Conservation (phyloP, 2,329 filamentous ascomycete genomes). For the Pseudogymnoascus sp. region DNA sequence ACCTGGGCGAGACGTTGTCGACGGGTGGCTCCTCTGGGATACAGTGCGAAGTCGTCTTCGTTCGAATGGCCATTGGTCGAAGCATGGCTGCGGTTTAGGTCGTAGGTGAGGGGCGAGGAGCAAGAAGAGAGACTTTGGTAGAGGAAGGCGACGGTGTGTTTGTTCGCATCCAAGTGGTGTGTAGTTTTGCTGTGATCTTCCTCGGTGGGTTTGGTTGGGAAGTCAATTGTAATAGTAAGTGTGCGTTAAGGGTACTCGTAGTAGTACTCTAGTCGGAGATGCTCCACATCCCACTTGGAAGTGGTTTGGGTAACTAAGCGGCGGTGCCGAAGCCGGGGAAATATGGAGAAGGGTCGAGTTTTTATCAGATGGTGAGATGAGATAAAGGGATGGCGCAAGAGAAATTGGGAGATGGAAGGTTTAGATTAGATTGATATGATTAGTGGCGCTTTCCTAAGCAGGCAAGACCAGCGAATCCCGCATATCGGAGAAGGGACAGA, state of each 20-base stretch:
- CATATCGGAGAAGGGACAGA: background rate
- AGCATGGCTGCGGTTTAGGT: constrained; percentile 4
- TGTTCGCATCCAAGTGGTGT: background rate
- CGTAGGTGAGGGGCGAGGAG: background rate
- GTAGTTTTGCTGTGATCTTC: background rate
- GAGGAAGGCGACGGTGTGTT: background rate
- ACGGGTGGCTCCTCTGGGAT: constrained; percentile 10
- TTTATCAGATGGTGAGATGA: background rate
- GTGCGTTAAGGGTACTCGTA: background rate
- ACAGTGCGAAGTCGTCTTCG: constrained; percentile 16
- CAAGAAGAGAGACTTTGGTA: background rate
- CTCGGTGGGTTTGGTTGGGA: background rate
- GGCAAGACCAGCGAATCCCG: background rate
- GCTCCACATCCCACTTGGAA: background rate
- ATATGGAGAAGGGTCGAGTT: background rate
- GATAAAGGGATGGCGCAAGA: background rate
- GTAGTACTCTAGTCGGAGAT: background rate
- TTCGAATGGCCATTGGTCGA: constrained; percentile 24
- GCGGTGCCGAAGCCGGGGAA: background rate
- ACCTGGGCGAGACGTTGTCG: constrained; percentile 31
- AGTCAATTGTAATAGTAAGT: background rate
- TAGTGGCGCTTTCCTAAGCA: background rate
- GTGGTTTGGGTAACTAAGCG: background rate
- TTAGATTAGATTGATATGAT: background rate
- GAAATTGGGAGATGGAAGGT: background rate